Percentiles rank a stretch among this genome's conserved stretches.
Evolutionary conservation across 2,329 filamentous ascomycete genomes (phyloP).

Genomic region (Fusarium fujikuroi): DNA sequence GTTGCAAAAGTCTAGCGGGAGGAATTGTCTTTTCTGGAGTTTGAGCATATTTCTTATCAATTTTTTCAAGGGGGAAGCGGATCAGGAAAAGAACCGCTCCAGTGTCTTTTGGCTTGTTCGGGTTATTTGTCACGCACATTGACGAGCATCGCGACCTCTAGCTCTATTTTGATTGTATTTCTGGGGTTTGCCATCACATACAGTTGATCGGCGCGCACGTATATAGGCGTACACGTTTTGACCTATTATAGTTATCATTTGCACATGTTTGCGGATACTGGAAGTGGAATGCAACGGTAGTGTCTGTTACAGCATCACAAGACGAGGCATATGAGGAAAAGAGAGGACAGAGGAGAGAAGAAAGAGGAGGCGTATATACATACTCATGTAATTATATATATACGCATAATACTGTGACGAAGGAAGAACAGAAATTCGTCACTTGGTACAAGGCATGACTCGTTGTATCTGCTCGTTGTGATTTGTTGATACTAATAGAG

Average conservation of each 20-base stretch:
- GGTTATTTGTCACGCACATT: slow-evolving; percentile 4
- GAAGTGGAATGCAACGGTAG: background rate
- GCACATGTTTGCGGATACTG: background rate
- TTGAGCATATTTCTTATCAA: slow-evolving; percentile 16
- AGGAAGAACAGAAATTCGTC: slow-evolving; percentile 28
- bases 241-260: slow-evolving; percentile 4
- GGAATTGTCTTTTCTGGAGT: slow-evolving; percentile 26
- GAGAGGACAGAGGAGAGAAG: background rate
- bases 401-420: slow-evolving; percentile 34
- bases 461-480: background rate
- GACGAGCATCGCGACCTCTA: background rate
- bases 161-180: background rate
- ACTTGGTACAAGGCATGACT: background rate
- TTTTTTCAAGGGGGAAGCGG: background rate
- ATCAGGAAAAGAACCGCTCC: slow-evolving; percentile 21
- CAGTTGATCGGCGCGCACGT: slow-evolving; percentile 8
- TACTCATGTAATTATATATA: slow-evolving; percentile 39
- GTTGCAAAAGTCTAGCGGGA: slow-evolving; percentile 35
- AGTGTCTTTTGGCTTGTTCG: slow-evolving; percentile 13
- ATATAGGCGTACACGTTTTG: slow-evolving; percentile 29
- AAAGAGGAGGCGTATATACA: slow-evolving; percentile 22
- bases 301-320: background rate
- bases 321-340: background rate
- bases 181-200: background rate
- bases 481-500: background rate